phyloP scores from a whole-genome alignment of 2,329 filamentous ascomycete species.

The Ascochyta rabiei region DNA sequence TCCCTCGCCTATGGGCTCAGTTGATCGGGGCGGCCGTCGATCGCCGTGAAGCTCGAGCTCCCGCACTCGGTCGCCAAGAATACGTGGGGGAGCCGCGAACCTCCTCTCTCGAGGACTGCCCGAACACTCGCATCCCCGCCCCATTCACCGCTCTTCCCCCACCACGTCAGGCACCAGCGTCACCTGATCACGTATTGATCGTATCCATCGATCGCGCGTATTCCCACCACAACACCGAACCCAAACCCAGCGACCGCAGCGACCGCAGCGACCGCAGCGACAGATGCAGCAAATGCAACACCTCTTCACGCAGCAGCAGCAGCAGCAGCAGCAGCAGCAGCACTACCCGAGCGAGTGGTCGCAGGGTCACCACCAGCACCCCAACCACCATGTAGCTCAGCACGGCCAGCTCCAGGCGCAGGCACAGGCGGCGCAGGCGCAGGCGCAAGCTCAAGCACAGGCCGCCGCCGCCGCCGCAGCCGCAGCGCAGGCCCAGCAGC shows the following conservation, averaged over 20 bases:
- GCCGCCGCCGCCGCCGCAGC: slow-evolving; percentile 59
- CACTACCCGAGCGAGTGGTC: slow-evolving; percentile 62
- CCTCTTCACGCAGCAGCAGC: slow-evolving; percentile 68
- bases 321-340: slow-evolving; percentile 67
- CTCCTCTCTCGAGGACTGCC: slow-evolving; percentile 35
- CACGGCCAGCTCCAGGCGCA: slow-evolving; percentile 49
- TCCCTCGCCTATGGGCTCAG: slow-evolving; percentile 17
- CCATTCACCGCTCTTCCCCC: slow-evolving; percentile 18
- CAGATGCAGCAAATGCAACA: slow-evolving; percentile 58
- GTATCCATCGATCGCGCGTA: slow-evolving; percentile 10
- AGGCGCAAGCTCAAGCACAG: slow-evolving; percentile 57
- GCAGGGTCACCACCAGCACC: slow-evolving; percentile 54
- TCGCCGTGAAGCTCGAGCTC: slow-evolving; percentile 33
- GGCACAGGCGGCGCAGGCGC: slow-evolving; percentile 54
- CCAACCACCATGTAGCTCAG: slow-evolving; percentile 49
- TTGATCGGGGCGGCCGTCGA: slow-evolving; percentile 24
- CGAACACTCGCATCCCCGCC: slow-evolving; percentile 22
- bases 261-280: slow-evolving; percentile 17
- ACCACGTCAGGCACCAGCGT: slow-evolving; percentile 18
- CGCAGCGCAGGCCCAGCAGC: slow-evolving; percentile 55
- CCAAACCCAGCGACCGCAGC: slow-evolving; percentile 17
- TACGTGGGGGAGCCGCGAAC: slow-evolving; percentile 30
- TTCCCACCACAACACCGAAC: slow-evolving; percentile 11
- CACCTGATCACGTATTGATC: slow-evolving; percentile 13
- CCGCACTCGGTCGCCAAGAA: slow-evolving; percentile 21